Base-by-base conservation (phyloP, 1,139 yeast species). In the Yamadazyma aaseri region DNA sequence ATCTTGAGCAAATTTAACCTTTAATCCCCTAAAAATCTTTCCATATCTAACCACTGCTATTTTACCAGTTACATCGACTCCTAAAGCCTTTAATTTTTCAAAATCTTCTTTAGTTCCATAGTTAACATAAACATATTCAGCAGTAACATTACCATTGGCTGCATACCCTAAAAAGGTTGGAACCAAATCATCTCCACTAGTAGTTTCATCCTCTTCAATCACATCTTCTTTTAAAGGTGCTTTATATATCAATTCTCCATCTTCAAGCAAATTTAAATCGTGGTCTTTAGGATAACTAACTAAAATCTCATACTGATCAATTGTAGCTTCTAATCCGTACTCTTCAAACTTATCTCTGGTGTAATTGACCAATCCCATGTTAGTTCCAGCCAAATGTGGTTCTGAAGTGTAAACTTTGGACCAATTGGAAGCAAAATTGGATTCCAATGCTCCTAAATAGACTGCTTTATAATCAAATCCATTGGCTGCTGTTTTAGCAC, bases 361-460 rank as follows among this genome's bases (percentile, higher is more conserved):
- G 74, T 82, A 86, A 33, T 82, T 66, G 12, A 79, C 92, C 40
- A 83, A 63, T 9, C 65, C 77, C 35, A 63, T 59, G 50, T 80
- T 81, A 25, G 81, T 74, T 7, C 95, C 95, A 1, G 92, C 87
- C 39, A 85, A 63, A 53, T 85, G 95, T 2, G 84, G 75, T 33
- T 71, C 76, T 10, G 69, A 50, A 4, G 87, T 78, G 49, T 80
- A 83, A 21, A 57, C 63, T 38, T 66, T 47, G 3, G 75, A 63
- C 83, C 83, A 77, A 33, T 74, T 60, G 1, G 67, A 60, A 2
- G 82, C 81, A 18, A 58, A 52, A 47, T 78, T 78, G n/a, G 65
- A 57, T 23, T 64, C 58, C 31, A 77, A 56, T 1, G 74, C 58
- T 3, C 59, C 45, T 17, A 74, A 55, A 37, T 61, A 67, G 20